Conservation (phyloP, 768 basidiomycete species). For the Xerocomellus chrysenteron region DNA sequence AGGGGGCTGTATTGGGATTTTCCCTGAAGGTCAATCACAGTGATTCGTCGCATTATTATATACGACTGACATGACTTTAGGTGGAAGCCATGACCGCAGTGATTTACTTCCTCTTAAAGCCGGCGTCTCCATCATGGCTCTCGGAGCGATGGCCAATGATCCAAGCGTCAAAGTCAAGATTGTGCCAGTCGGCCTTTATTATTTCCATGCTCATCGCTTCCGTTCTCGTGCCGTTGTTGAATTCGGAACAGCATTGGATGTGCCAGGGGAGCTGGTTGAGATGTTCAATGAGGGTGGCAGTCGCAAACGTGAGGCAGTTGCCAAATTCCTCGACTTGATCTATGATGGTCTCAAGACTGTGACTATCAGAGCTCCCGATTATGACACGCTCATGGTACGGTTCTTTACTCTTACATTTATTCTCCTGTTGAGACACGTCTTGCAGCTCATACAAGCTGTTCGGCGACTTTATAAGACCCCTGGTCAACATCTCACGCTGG, state of each 20-base stretch:
- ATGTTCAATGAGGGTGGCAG: constrained; percentile 90
- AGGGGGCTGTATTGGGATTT: constrained; percentile 93
- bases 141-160: constrained; percentile 95
- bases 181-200: constrained; percentile 78
- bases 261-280: constrained; percentile 84
- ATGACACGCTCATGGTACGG: constrained; percentile 93
- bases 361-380: constrained; percentile 93
- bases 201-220: constrained; percentile 82
- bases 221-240: constrained; percentile 97
- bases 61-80: constrained; percentile 41
- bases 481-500: constrained; percentile 88
- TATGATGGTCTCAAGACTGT: constrained; percentile 95
- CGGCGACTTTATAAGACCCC: constrained; percentile 92
- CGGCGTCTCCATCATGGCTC: constrained; percentile 95
- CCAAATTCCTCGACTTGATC: constrained; percentile 84
- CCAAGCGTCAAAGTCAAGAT: constrained; percentile 86
- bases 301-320: constrained; percentile 87
- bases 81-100: constrained; percentile 96
- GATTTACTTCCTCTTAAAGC: constrained; percentile 96
- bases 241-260: constrained; percentile 87
- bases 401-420: background rate
- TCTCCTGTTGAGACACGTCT: constrained; percentile 3
- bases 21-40: constrained; percentile 82
- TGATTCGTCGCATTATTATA: background rate
- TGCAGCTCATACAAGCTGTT: constrained; percentile 90